Percentiles rank a stretch among this genome's conserved stretches.
These are phyloP conservation scores for Lepidium campestre DNA, from an alignment of 441 rosid genomes.

Conservation along the genomic window DNA sequence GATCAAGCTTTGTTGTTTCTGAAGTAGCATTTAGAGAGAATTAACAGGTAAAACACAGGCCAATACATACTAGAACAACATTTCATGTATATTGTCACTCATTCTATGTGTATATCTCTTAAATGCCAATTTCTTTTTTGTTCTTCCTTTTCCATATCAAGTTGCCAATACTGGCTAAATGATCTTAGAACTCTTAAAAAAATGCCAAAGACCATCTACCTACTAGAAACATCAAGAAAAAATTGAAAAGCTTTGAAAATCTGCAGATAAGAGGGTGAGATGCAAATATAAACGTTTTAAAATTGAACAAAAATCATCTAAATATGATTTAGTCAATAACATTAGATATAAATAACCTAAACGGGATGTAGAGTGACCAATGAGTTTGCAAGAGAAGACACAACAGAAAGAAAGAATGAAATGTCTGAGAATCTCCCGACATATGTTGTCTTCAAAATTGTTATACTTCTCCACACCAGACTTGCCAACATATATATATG, in stretches of 20 bases:
- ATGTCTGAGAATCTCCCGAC: constrained; percentile 14
- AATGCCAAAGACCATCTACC: neutral
- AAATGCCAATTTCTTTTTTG: neutral
- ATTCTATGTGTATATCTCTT: constrained; percentile 4
- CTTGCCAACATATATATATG: neutral
- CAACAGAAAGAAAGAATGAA: neutral
- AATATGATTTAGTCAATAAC: neutral
- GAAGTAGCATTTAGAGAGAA: constrained; percentile 2
- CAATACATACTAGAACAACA: neutral
- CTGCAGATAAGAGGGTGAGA: neutral
- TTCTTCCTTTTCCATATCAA: neutral
- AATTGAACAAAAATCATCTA: neutral
- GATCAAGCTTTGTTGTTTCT: constrained; percentile 19
- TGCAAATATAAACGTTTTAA: neutral
- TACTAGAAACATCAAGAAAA: neutral
- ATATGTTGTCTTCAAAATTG: constrained; percentile 9
- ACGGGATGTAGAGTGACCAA: neutral
- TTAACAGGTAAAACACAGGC: neutral
- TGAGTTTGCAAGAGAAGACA: constrained; percentile 14
- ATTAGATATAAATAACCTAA: neutral
- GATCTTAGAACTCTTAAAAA: neutral
- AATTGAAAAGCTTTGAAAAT: neutral
- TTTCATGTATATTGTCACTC: constrained; percentile 16
- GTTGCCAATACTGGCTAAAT: neutral
- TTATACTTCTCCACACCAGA: neutral